Base-by-base conservation (phyloP, 257 asterid genomes). In the Solanum ossicruentum region DNA sequence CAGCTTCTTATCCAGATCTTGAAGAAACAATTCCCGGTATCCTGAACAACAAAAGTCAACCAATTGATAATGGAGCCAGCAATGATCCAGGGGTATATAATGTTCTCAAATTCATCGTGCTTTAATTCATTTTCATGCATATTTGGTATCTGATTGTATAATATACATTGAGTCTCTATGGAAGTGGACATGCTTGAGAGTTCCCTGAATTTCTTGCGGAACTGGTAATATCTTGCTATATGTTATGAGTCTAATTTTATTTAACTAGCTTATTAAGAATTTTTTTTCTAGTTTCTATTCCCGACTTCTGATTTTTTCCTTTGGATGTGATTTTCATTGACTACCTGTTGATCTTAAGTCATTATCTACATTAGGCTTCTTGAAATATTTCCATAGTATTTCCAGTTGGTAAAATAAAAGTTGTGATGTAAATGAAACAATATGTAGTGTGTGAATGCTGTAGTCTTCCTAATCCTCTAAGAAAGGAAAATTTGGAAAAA, bases 1-100 rank as follows among this genome's bases (percentile, higher is more conserved):
- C 95, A 51, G 94, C 97, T 89, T 93, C 98, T 56, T 93, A 95
- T 91, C 97, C 98, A 84, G 98, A 95, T 88, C 93, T 95, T 57
- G 91, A 86, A 90, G 88, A 88, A 84, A 81, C 85, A 67, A 54
- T 81, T 61, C 83, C 90, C 85, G n/a, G 83, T 73, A 82, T 45
- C 87, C 57, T 60, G 65, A 88, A 78, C 78, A 69, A 63, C 57
- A 85, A 51, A 36, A 55, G 67, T 16, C 75, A 32, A 88, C n/a
- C 81, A 85, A 60, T 77, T 80, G 87, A 88, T 82, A 92, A 88
- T 85, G 85, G 57, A 87, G 58, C 80, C 84, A 80, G 26, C 61
- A 88, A 85, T 82, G 71, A 77, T 83, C 85, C 92, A 32, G 87
- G 90, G 93, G 97, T 94, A 93, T 77, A 83, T 84, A 52, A 83